Conservation (phyloP, 2,329 filamentous ascomycete species). For the Penicillium sp. region DNA sequence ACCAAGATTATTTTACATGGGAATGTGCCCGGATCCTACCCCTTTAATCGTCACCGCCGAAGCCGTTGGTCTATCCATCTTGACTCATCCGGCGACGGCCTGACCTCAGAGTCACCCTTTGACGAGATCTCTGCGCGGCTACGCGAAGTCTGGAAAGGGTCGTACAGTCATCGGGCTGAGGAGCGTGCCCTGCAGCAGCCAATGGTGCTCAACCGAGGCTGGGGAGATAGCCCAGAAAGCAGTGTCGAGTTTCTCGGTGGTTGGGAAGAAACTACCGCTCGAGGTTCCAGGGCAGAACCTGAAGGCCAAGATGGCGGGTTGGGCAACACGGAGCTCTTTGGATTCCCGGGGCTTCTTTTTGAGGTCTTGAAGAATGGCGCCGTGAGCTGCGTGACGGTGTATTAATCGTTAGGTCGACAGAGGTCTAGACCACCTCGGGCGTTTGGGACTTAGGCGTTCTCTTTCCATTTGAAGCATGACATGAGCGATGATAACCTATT, state of each 20-base stretch:
- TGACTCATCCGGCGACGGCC: constrained; percentile 41
- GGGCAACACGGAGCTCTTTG: constrained; percentile 80
- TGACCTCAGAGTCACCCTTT: constrained; percentile 77
- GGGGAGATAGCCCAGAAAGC: constrained; percentile 86
- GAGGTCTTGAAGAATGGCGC: constrained; percentile 91
- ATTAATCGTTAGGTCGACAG: constrained; percentile 52
- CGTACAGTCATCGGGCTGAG: constrained; percentile 57
- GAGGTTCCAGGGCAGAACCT: constrained; percentile 44
- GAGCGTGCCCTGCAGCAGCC: constrained; percentile 54
- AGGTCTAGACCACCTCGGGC: neutral
- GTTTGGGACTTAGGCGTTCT: too few relatives aligned
- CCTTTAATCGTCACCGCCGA: constrained; percentile 90
- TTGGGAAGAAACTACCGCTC: constrained; percentile 70
- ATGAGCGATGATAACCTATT: too few relatives aligned
- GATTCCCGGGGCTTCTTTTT: constrained; percentile 90
- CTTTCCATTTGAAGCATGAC: neutral
- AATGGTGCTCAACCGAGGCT: constrained; percentile 88
- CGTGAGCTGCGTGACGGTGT: constrained; percentile 85
- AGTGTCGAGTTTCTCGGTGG: constrained; percentile 81
- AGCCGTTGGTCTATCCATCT: constrained; percentile 76
- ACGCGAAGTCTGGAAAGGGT: constrained; percentile 66
- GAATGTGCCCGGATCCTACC: constrained; percentile 92
- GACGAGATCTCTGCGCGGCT: constrained; percentile 67
- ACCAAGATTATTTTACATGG: constrained; percentile 92
- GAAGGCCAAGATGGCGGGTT: constrained; percentile 52